These are phyloP conservation scores for Acanthamoeba triangularis DNA, from an alignment of 208 protist genomes.

Conservation along the genomic window DNA sequence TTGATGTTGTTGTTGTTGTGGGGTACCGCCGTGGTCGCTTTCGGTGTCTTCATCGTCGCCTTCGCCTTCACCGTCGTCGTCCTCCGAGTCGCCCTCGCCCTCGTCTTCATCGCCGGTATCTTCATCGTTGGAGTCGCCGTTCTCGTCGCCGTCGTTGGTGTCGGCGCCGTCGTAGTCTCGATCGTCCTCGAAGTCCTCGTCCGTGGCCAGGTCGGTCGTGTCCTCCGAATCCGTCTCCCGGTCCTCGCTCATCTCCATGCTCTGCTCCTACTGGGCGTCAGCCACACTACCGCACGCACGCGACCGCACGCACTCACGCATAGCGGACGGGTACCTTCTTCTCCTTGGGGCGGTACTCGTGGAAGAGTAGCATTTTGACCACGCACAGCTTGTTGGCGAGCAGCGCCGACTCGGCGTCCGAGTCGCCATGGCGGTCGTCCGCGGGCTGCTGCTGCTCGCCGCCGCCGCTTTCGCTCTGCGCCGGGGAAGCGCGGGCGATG, in stretches of 20 bases:
- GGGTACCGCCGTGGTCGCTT: neutral
- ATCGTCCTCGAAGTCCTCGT: neutral
- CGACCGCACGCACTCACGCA: neutral
- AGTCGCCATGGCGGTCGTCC: neutral
- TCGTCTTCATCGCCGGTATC: neutral
- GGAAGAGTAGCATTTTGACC: neutral
- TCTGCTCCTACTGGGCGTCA: neutral
- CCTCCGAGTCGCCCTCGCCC: neutral
- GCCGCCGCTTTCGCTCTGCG: neutral
- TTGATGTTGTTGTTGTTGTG: neutral
- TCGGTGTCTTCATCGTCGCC: neutral
- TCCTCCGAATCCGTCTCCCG: neutral
- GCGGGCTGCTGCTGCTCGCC: neutral
- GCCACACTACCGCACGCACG: neutral
- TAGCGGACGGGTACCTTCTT: neutral
- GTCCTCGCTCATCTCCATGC: neutral
- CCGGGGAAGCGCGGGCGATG: neutral
- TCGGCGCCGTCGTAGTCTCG: neutral
- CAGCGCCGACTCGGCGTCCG: neutral
- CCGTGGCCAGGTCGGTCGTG: neutral
- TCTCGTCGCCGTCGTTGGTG: neutral
- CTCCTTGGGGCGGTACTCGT: neutral
- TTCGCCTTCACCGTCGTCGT: neutral
- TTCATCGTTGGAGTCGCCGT: neutral
- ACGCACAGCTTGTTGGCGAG: constrained; percentile 4